A percentile compares a stretch with the other conserved stretches of the same genome.
Evolutionary conservation across 495 filamentous ascomycete species (phyloP).

Genomic region (Amorphotheca resinae): DNA sequence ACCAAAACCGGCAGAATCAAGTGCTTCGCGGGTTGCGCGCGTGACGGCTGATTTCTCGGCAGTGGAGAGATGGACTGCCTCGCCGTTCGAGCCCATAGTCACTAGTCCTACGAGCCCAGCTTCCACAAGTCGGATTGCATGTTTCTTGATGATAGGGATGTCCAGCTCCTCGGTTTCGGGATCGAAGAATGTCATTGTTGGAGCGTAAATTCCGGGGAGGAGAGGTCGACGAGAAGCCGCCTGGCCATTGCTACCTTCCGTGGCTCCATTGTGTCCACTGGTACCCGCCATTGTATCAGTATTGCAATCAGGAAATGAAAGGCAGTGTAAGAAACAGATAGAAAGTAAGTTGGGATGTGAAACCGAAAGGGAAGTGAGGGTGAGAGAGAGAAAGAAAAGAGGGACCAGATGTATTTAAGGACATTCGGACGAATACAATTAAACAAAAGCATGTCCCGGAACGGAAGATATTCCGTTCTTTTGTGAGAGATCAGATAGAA

Average conservation of each 20-base stretch:
- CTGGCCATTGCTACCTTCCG: slow-evolving; percentile 24
- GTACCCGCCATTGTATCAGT: slow-evolving; percentile 23
- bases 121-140: slow-evolving; percentile 69
- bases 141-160: slow-evolving; percentile 61
- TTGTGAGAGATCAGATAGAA: background rate
- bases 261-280: slow-evolving; percentile 23
- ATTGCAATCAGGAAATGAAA: background rate
- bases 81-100: slow-evolving; percentile 83
- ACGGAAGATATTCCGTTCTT: slow-evolving; percentile 9
- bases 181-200: slow-evolving; percentile 86
- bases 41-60: slow-evolving; percentile 68
- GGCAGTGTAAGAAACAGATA: background rate
- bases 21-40: slow-evolving; percentile 64
- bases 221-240: slow-evolving; percentile 44
- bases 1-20: slow-evolving; percentile 68
- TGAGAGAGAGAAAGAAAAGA: background rate
- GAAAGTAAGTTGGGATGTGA: background rate
- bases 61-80: slow-evolving; percentile 70
- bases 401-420: background rate
- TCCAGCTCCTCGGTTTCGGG: slow-evolving; percentile 73
- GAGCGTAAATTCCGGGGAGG: slow-evolving; percentile 76
- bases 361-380: background rate
- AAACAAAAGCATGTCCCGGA: slow-evolving; percentile 9
- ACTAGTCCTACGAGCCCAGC: slow-evolving; percentile 74
- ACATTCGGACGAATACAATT: background rate